These are phyloP conservation scores for Fennellomyces sp. DNA, from an alignment of 371 early-diverging fungal species.

Conservation along the genomic window DNA sequence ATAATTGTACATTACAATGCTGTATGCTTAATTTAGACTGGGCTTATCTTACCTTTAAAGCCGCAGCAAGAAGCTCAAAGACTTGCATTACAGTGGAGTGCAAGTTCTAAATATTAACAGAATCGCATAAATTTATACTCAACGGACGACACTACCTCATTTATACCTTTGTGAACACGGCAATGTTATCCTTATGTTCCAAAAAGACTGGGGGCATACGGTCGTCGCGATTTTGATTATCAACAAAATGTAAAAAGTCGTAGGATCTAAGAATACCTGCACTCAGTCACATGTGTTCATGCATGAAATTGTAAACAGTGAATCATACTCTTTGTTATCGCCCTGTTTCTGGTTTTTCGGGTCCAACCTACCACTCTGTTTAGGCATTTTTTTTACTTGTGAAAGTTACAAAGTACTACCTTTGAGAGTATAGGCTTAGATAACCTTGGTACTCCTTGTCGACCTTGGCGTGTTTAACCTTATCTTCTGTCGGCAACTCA, in stretches of 20 bases:
- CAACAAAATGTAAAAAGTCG: slow-evolving; percentile 52
- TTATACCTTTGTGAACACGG: too few species aligned
- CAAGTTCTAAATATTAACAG: not conserved
- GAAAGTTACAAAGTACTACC: slow-evolving; percentile 14
- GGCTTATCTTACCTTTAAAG: not conserved
- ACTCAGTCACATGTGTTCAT: not conserved
- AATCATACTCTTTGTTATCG: slow-evolving; percentile 66
- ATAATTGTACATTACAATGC: not conserved
- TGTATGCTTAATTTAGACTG: not conserved
- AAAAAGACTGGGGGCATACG: too few species aligned
- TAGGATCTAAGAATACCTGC: slow-evolving; percentile 44
- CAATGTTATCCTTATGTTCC: too few species aligned
- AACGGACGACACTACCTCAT: too few species aligned
- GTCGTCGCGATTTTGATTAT: too few species aligned
- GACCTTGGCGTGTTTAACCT: slow-evolving; percentile 33
- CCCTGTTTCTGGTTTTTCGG: slow-evolving; percentile 57
- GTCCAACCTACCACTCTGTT: slow-evolving; percentile 39
- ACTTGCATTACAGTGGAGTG: not conserved
- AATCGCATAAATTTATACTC: too few species aligned
- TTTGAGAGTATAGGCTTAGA: slow-evolving; percentile 38
- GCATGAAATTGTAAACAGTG: too few species aligned
- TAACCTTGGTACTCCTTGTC: slow-evolving; percentile 44
- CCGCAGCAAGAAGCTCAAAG: not conserved
- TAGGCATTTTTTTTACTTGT: too few species aligned
- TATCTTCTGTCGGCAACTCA: slow-evolving; percentile 41